phyloP scores from a whole-genome alignment of 345 rosid species.

The Melaleuca alternifolia region DNA sequence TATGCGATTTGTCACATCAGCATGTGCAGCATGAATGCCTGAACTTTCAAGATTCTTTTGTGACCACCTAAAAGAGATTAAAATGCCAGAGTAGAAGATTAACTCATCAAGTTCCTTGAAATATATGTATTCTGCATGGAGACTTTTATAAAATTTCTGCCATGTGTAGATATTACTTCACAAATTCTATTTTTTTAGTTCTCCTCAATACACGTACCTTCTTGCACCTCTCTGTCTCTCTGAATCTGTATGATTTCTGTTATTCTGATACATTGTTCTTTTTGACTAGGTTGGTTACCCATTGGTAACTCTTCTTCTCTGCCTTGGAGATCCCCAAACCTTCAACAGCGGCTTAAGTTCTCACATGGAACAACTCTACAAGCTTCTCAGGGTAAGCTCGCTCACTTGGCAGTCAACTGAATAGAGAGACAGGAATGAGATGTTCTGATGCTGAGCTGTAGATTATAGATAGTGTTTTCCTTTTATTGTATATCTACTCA shows the following conservation, averaged over 20 bases:
- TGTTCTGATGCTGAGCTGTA: neutral
- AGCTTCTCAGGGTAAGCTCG: constrained; percentile 81
- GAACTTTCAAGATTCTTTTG: neutral
- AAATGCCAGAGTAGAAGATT: neutral
- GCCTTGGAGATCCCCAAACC: constrained; percentile 94
- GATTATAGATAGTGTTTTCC: neutral
- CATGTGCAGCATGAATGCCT: neutral
- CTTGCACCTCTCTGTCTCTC: neutral
- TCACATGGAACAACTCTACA: constrained; percentile 98
- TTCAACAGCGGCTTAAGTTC: constrained; percentile 74
- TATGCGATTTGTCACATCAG: neutral
- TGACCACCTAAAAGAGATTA: neutral
- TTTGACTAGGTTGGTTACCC: constrained; percentile 91
- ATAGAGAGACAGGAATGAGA: neutral
- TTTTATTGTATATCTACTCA: neutral
- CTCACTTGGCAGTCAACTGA: neutral
- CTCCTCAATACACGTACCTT: neutral
- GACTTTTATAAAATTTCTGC: neutral
- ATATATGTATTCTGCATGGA: neutral
- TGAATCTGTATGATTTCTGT: neutral
- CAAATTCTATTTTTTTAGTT: neutral
- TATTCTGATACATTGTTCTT: constrained; percentile 1
- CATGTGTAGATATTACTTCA: neutral
- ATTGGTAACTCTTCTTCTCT: constrained; percentile 93
- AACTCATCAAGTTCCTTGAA: neutral